A percentile compares a stretch with the other conserved stretches of the same genome.
These are phyloP conservation scores for Heimioporus sp. DNA, from an alignment of 768 basidiomycete genomes.

Conservation along the genomic window DNA sequence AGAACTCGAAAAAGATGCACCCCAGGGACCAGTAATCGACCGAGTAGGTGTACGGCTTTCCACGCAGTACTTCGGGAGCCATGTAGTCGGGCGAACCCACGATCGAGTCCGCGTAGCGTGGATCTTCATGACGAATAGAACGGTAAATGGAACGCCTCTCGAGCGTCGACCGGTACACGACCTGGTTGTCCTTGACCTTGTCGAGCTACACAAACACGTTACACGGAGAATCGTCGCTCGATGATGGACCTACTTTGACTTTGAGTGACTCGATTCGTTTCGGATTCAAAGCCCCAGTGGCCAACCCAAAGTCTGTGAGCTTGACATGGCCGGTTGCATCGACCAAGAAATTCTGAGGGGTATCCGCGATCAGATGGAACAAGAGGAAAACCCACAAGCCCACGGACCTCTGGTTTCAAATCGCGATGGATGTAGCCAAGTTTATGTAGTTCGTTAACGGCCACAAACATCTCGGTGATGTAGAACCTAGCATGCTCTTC, in stretches of 20 bases:
- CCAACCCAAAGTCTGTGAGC: slow-evolving; percentile 95
- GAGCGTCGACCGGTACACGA: slow-evolving; percentile 87
- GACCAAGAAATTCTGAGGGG: slow-evolving; percentile 86
- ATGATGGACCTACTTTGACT: slow-evolving; percentile 61
- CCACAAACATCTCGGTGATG: slow-evolving; percentile 96
- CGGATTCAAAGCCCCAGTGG: slow-evolving; percentile 94
- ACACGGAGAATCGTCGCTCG: not conserved
- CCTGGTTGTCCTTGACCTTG: slow-evolving; percentile 90
- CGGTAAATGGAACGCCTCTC: slow-evolving; percentile 95
- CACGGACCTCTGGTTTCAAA: slow-evolving; percentile 88
- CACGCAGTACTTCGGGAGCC: slow-evolving; percentile 92
- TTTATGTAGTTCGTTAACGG: slow-evolving; percentile 92
- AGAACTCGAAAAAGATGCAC: slow-evolving; percentile 96
- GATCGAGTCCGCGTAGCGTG: slow-evolving; percentile 94
- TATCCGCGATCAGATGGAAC: not conserved
- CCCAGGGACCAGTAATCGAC: slow-evolving; percentile 99
- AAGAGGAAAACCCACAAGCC: not conserved
- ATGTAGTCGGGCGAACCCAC: slow-evolving; percentile 99
- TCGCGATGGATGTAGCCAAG: slow-evolving; percentile 98
- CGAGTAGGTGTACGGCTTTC: slow-evolving; percentile 91
- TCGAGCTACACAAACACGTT: slow-evolving; percentile 61
- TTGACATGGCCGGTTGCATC: slow-evolving; percentile 97
- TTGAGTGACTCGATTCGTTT: slow-evolving; percentile 92
- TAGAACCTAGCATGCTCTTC: slow-evolving; percentile 97
- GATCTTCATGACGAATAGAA: slow-evolving; percentile 85